phyloP scores from a whole-genome alignment of 148 eudicot species.

The Mesembryanthemum crystallinum region DNA sequence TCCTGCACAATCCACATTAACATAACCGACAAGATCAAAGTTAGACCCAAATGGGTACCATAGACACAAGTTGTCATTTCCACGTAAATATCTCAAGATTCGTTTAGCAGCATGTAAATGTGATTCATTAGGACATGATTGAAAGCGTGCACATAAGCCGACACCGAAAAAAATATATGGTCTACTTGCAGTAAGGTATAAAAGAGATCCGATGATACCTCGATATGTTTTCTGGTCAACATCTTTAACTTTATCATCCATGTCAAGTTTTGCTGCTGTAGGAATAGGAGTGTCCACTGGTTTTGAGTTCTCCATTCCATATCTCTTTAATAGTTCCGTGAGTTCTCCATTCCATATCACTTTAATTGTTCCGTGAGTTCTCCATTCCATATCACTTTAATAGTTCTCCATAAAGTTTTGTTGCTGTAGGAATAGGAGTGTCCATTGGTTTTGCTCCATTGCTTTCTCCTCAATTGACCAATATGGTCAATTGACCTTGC shows the following conservation, averaged over 20 bases:
- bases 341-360: no score
- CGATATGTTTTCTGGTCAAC: not conserved
- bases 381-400: no score
- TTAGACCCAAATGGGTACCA: not conserved
- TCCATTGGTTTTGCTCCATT: not conserved
- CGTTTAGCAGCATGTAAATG: not conserved
- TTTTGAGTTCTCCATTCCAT: not conserved
- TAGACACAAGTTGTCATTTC: not conserved
- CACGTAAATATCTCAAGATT: not conserved
- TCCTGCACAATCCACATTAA: not conserved
- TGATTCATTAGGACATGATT: not conserved
- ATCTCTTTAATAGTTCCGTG: not conserved
- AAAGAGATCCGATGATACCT: not conserved
- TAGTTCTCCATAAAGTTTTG: no score
- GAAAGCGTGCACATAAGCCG: not conserved
- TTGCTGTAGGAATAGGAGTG: not conserved
- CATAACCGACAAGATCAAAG: not conserved
- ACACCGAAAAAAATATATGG: not conserved
- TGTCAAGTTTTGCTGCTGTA: not conserved
- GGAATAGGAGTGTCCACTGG: not conserved
- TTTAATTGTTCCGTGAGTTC: no score
- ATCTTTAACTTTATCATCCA: not conserved
- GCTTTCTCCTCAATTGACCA: no score
- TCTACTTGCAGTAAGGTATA: not conserved
- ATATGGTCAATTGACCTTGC: no score